Evolutionary conservation across 148 eudicot species (phyloP), one percentile per base, ranked within the genome.

Genomic region (Talinum fruticosum): DNA sequence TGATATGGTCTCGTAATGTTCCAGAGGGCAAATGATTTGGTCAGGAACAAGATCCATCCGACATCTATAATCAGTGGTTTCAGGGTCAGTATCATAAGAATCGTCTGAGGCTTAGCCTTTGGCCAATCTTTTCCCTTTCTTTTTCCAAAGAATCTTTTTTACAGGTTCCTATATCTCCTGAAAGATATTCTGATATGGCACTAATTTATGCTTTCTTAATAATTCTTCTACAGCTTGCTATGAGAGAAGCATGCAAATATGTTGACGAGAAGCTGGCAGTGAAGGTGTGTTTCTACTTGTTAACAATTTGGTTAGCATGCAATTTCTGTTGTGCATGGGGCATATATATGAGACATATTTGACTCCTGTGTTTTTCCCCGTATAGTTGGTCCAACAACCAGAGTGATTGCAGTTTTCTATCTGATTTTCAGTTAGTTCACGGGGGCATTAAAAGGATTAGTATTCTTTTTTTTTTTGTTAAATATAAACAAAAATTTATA

Each of bases 221-320:
- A 66, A 69, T 69, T 36, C 65, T 75, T 53, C 45, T 79, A 45
- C 93, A 96, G 99, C 98, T 96, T 83, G 97, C 98, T n/a, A 96
- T 96, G 99, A 86, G 98, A 84, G 99, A 96, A 86, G 98, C 99
- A 69, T 93, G 97, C 90, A 96, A 96, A 83, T 96, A 96, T 78
- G 85, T 96, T 78, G 97, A 96, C n/a, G 98, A 96, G 77, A 96
- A 96, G 71, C 78, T 96, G 83, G 85, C 97, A 23, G 92, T 91
- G 76, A 90, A 88, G 99, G 99, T 96, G 89, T 79, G 61, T 32
- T 29, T 41, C 33, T 21, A n/a, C 34, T 29, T 78, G 34, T 8
- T 64, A 30, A 69, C 35, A 10, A 35, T 12, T 30, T 10, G n/a
- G 33, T 35, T 76, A 33, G 6, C 45, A 35, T 66, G 47, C 44